Percentiles rank a stretch among this genome's conserved stretches.
phyloP scores from a whole-genome alignment of 371 early-diverging fungal species.

The Encephalitozoon cuniculi region DNA sequence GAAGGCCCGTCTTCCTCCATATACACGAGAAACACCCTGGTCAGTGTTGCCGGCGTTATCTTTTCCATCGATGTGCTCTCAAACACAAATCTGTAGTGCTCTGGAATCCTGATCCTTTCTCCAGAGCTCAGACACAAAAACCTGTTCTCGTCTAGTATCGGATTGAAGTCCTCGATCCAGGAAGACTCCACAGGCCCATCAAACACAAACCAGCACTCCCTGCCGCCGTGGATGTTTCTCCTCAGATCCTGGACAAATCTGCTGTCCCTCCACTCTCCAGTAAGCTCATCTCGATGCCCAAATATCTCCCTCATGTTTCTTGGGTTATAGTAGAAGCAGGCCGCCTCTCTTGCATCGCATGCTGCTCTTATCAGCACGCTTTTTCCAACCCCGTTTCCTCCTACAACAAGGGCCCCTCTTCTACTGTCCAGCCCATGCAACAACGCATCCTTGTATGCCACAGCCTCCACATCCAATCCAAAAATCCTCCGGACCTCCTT shows the following conservation, averaged over 20 bases:
- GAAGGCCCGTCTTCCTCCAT: constrained; percentile 67
- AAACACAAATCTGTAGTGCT: constrained; percentile 91
- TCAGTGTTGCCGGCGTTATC: constrained; percentile 91
- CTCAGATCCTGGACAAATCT: constrained; percentile 82
- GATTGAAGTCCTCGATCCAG: constrained; percentile 97
- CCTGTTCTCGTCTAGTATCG: constrained; percentile 67
- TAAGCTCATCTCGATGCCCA: constrained; percentile 82
- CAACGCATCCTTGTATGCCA: background rate
- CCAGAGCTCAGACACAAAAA: constrained; percentile 81
- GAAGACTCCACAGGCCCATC: constrained; percentile 97
- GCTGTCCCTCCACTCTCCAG: constrained; percentile 98
- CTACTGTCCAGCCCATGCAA: background rate
- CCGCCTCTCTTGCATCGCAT: constrained; percentile 73
- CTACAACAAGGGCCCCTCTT: constrained; percentile 64
- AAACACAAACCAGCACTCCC: constrained; percentile 97
- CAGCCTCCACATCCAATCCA: background rate
- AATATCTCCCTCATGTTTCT: constrained; percentile 86
- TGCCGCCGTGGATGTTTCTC: constrained; percentile 87
- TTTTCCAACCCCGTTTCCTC: constrained; percentile 65
- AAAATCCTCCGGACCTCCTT: background rate
- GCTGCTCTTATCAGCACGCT: constrained; percentile 67
- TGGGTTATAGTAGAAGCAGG: constrained; percentile 91
- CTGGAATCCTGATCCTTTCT: constrained; percentile 83
- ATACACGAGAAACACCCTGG: constrained; percentile 98
- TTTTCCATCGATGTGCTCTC: constrained; percentile 89